Conservation (phyloP, 305 asterid genomes). For the Fraxinus latifolia region DNA sequence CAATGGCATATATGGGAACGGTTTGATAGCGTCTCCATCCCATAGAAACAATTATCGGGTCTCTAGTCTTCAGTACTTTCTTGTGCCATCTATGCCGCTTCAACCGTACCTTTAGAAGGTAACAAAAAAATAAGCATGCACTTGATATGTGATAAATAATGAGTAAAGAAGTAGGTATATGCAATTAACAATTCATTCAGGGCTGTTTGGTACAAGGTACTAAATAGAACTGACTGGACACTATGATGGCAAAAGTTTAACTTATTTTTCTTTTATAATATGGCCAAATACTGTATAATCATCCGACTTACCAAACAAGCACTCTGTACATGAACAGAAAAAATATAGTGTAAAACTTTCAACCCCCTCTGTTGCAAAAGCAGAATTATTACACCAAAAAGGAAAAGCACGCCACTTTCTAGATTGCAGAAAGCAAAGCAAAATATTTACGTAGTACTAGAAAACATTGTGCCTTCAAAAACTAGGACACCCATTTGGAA, state of each 20-base stretch:
- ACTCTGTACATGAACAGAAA: not conserved
- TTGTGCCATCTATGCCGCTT: slow-evolving; percentile 99
- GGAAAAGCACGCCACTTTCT: not conserved
- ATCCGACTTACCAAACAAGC: not conserved
- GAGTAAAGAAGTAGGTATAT: not conserved
- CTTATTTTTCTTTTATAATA: not conserved
- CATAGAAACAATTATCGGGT: slow-evolving; percentile 90
- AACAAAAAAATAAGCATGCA: slow-evolving; percentile 12
- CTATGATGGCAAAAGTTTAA: not conserved
- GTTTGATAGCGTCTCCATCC: slow-evolving; percentile 99
- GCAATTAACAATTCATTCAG: not conserved
- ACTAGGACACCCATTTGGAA: not conserved
- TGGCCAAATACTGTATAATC: not conserved
- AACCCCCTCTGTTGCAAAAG: not conserved
- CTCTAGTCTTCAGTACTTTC: slow-evolving; percentile 93
- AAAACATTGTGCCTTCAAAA: not conserved
- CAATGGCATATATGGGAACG: slow-evolving; percentile 84
- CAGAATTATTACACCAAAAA: not conserved
- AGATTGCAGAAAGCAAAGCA: not conserved
- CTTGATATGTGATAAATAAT: not conserved
- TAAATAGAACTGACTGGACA: not conserved
- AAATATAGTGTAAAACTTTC: not conserved
- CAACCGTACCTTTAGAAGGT: slow-evolving; percentile 57
- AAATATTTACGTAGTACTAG: not conserved
- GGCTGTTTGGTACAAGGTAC: not conserved